Conservation (phyloP, 352 stramenopile genomes). For the Globisporangium viniferum region DNA sequence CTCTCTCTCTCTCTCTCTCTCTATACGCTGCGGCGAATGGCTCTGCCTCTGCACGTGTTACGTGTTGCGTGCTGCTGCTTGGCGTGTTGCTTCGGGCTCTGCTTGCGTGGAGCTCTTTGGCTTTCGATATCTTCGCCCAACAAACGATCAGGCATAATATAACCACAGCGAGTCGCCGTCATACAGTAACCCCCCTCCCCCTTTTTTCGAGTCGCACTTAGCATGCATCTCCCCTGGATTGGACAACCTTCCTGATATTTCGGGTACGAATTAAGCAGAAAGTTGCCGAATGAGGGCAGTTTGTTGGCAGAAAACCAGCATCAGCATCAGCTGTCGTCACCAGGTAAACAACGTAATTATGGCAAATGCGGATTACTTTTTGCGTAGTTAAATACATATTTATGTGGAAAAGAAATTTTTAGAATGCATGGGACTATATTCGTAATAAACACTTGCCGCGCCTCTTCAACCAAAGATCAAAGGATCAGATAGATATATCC, state of each 20-base stretch:
- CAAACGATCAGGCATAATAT: not conserved
- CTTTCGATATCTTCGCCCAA: constrained; percentile 7
- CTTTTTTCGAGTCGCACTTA: constrained; percentile 4
- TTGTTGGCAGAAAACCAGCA: not conserved
- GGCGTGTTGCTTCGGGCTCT: not conserved
- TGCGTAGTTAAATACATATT: not conserved
- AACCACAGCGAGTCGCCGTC: not conserved
- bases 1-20: not conserved
- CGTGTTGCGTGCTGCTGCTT: not conserved
- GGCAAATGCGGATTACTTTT: not conserved
- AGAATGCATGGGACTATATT: not conserved
- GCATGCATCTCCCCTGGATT: not conserved
- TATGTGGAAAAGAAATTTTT: not conserved
- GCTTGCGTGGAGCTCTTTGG: constrained; percentile 10
- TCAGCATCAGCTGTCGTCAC: not conserved
- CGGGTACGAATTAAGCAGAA: not conserved
- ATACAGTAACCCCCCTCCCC: not conserved
- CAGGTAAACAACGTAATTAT: not conserved
- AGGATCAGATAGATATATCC: not conserved
- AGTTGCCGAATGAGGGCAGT: not conserved
- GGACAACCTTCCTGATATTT: not conserved
- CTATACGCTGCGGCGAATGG: not conserved
- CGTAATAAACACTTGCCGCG: not conserved
- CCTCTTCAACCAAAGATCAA: constrained; percentile 3
- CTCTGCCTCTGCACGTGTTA: constrained; percentile 1